A percentile compares a stretch with the other conserved stretches of the same genome.
These are phyloP conservation scores for Corynascus novoguineensis DNA, from an alignment of 495 filamentous ascomycete species.

Conservation along the genomic window DNA sequence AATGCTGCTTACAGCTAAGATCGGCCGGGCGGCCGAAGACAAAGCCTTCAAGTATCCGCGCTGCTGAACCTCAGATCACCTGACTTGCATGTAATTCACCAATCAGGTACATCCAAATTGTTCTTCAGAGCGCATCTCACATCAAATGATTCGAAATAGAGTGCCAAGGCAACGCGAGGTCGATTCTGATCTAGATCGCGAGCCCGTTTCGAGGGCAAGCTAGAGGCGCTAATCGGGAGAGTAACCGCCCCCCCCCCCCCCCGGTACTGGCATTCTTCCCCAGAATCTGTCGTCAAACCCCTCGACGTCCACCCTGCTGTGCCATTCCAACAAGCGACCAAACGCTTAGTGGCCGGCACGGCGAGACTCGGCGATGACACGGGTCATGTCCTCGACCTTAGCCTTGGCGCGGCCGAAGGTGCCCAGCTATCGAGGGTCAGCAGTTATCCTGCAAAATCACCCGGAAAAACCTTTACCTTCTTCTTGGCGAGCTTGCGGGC, in stretches of 20 bases:
- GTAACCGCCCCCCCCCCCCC: too few species aligned
- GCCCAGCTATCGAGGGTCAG: constrained; percentile 54
- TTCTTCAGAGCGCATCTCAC: background rate
- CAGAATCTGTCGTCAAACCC: constrained; percentile 13
- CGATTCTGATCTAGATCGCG: constrained; percentile 15
- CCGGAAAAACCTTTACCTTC: constrained; percentile 57
- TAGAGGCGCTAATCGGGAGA: background rate
- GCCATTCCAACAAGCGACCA: constrained; percentile 9
- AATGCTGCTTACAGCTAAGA: too few species aligned
- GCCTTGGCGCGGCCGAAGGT: constrained; percentile 97
- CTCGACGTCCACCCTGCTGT: constrained; percentile 5
- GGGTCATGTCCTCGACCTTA: constrained; percentile 98
- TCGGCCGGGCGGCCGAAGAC: too few species aligned
- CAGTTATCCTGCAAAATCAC: background rate
- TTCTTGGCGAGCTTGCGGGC: constrained; percentile 99
- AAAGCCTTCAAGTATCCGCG: too few species aligned
- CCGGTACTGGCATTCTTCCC: constrained; percentile 7
- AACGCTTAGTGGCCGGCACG: constrained; percentile 63
- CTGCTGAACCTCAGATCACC: too few species aligned
- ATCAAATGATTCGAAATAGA: background rate
- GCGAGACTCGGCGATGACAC: constrained; percentile 95
- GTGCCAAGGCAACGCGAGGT: constrained; percentile 13
- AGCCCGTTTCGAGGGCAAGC: background rate
- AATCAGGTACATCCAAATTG: too few species aligned
- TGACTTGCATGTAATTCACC: too few species aligned